A percentile compares a stretch with the other conserved stretches of the same genome.
These are phyloP conservation scores for Kluyveromyces wickerhamii DNA, from an alignment of 805 yeast species.

Conservation along the genomic window DNA sequence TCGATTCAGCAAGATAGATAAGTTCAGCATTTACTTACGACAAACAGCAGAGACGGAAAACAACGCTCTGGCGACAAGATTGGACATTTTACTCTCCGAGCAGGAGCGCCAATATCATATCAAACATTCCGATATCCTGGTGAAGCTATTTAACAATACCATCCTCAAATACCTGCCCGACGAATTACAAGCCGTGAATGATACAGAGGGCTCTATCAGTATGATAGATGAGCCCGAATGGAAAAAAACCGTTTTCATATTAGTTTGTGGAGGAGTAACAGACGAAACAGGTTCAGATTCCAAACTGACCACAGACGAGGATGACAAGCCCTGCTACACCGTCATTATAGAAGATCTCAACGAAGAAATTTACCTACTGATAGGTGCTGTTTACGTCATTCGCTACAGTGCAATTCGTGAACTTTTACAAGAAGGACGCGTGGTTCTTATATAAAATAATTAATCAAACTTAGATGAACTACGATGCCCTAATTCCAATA, in stretches of 20 bases:
- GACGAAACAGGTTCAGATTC: constrained; percentile 11
- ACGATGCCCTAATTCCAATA: too few species aligned
- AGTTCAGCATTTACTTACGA: constrained; percentile 52
- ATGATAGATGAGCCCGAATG: constrained; percentile 80
- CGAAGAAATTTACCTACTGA: constrained; percentile 48
- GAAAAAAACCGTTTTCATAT: constrained; percentile 67
- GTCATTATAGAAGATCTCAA: constrained; percentile 37
- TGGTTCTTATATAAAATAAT: constrained; percentile 32
- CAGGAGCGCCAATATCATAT: constrained; percentile 63
- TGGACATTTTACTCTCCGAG: constrained; percentile 36
- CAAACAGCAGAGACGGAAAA: constrained; percentile 28
- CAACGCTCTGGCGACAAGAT: constrained; percentile 18
- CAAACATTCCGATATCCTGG: constrained; percentile 54
- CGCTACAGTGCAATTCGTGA: constrained; percentile 49
- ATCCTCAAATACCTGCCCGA: constrained; percentile 64
- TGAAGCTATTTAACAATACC: constrained; percentile 57
- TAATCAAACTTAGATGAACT: too few species aligned
- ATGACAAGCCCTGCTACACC: constrained; percentile 28
- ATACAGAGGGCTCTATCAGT: constrained; percentile 52
- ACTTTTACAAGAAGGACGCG: constrained; percentile 35
- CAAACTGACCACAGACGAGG: constrained; percentile 35
- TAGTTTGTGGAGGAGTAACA: constrained; percentile 16
- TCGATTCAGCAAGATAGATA: constrained; percentile 68
- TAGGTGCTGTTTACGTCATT: constrained; percentile 68
- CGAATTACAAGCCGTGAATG: constrained; percentile 66